Conservation (phyloP, 1,284 basidiomycete genomes). For the Lignosus rhinocerotis region DNA sequence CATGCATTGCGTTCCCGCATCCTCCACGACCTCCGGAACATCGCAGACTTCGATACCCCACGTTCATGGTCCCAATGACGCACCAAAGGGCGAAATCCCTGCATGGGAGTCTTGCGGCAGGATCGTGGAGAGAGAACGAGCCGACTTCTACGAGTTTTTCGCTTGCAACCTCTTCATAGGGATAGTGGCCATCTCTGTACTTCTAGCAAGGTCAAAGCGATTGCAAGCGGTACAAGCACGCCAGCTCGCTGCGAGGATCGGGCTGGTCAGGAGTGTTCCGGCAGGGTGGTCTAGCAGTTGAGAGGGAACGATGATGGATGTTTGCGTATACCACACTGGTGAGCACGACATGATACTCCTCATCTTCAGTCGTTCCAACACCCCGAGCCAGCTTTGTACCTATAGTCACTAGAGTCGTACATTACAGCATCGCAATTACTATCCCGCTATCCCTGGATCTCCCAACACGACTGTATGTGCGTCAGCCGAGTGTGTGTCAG, state of each 20-base stretch:
- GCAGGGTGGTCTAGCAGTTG: slow-evolving; percentile 28
- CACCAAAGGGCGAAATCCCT: slow-evolving; percentile 61
- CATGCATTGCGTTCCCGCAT: slow-evolving; percentile 69
- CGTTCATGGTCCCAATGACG: slow-evolving; percentile 19
- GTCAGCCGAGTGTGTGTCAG: not conserved
- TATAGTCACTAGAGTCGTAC: slow-evolving; percentile 9
- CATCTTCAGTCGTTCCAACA: not conserved
- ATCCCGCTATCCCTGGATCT: slow-evolving; percentile 1
- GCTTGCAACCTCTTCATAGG: slow-evolving; percentile 79
- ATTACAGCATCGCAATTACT: slow-evolving; percentile 4
- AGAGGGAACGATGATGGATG: not conserved
- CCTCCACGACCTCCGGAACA: slow-evolving; percentile 23
- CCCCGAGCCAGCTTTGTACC: slow-evolving; percentile 1
- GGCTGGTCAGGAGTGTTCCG: slow-evolving; percentile 43
- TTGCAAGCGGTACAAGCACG: slow-evolving; percentile 75
- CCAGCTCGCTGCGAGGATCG: slow-evolving; percentile 83
- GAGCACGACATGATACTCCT: not conserved
- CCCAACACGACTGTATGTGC: not conserved
- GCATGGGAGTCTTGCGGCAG: slow-evolving; percentile 92
- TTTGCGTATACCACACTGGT: slow-evolving; percentile 10
- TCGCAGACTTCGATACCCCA: slow-evolving; percentile 11
- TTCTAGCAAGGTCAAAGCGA: slow-evolving; percentile 67
- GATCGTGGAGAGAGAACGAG: slow-evolving; percentile 73
- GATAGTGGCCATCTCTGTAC: slow-evolving; percentile 60
- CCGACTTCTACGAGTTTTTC: slow-evolving; percentile 87